Evolutionary conservation across 306 rosid genomes (phyloP), one percentile per base, ranked within the genome.

Genomic region (Chamaecrista fasciculata): DNA sequence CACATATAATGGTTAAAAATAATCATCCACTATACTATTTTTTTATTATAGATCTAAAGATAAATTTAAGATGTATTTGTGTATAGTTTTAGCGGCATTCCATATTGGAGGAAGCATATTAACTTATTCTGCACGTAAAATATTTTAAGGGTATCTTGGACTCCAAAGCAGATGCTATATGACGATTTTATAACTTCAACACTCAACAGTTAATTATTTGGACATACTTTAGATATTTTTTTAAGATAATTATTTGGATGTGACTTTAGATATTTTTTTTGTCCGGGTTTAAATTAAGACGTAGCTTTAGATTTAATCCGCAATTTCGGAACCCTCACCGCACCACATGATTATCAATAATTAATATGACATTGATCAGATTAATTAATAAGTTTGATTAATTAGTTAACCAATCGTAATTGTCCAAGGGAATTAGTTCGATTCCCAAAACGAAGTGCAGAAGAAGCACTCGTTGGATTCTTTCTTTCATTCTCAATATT

Each of bases 381-480:
- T 47, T 47, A 47, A 47, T 47, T 16, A 47, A 47, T 16, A 7
- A 58, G 15, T 56, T 15, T 14, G 40, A 0, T n/a, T n/a, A n/a
- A n/a, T n/a, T n/a, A n/a, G n/a, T n/a, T n/a, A n/a, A n/a, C n/a
- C 4, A 5, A 21, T 29, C 2, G 3, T 4, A 44, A 15, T 29
- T 2, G 20, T 15, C 63, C 3, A 15, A 57, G 14, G 6, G 64
- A 58, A 58, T 58, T 43, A 31, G 43, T 58, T 31, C 64, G 64
- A 14, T 58, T 58, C 64, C 43, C 23, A 31, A 29, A n/a, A 16
- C 37, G 31, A n/a, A 58, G 64, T 58, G 64, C 64, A 11, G 34
- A 1, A 55, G 62, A 3, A 28, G 43, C 64, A 56, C 23, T 15
- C 6, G 39, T 56, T 10, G 21, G 62, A 56, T 56, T 29, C 21